Percentiles rank a stretch among this genome's conserved stretches.
phyloP scores from a whole-genome alignment of 2,329 filamentous ascomycete genomes.

The Samsoniella hepiali region DNA sequence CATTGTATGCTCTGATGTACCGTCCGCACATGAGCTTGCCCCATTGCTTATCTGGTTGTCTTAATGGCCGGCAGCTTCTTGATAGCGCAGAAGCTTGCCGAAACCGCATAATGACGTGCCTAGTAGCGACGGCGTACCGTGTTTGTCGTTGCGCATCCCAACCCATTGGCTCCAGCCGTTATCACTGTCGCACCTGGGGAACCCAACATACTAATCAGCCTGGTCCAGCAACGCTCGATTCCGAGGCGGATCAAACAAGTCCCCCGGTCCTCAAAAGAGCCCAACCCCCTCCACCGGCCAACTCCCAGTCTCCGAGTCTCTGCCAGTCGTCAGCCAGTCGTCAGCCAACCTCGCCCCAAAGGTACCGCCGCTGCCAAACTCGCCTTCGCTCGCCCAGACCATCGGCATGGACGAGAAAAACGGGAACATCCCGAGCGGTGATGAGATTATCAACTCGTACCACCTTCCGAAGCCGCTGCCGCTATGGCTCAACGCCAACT shows the following conservation, averaged over 20 bases:
- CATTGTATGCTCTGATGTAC: not conserved
- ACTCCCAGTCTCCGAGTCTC: conserved; percentile 45
- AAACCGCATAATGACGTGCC: not conserved
- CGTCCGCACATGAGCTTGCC: not conserved
- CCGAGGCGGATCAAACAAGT: conserved; percentile 52
- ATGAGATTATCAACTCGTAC: conserved; percentile 57
- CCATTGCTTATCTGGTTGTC: not conserved
- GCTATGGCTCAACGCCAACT: conserved; percentile 70
- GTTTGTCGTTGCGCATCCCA: not conserved
- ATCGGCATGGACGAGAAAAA: conserved; percentile 65
- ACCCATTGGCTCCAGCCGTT: not conserved
- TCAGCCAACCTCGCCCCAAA: conserved; percentile 53
- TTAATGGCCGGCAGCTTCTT: not conserved
- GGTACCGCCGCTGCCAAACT: conserved; percentile 60
- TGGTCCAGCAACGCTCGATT: conserved; percentile 53
- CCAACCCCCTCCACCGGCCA: conserved; percentile 48
- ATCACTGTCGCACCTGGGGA: not conserved
- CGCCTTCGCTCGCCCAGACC: conserved; percentile 61
- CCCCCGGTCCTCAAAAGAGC: conserved; percentile 51
- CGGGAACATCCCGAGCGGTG: conserved; percentile 44
- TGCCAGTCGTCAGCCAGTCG: conserved; percentile 49
- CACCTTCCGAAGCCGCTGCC: conserved; percentile 66
- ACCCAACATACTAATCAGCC: not conserved
- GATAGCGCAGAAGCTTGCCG: not conserved
- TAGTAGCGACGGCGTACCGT: not conserved